These are phyloP conservation scores for Phytomonas francai DNA, from an alignment of 208 protist genomes.

Conservation along the genomic window DNA sequence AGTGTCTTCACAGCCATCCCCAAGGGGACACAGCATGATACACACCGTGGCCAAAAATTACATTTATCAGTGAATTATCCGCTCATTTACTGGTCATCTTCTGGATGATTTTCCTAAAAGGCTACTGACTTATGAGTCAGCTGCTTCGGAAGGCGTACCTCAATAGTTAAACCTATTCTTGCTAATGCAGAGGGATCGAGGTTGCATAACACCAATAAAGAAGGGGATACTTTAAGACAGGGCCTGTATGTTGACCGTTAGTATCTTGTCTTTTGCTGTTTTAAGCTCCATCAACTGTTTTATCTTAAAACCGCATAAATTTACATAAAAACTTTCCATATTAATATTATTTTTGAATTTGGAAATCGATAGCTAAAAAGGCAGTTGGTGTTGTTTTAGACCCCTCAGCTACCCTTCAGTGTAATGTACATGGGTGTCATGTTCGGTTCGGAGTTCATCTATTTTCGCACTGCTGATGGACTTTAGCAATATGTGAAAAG, in stretches of 20 bases:
- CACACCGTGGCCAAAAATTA: neutral
- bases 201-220: neutral
- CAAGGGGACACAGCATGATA: neutral
- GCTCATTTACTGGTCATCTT: neutral
- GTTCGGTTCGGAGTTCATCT: neutral
- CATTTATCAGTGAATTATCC: neutral
- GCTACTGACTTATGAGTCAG: neutral
- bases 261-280: neutral
- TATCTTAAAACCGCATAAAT: neutral
- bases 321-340: neutral
- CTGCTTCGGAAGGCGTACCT: neutral
- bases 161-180: neutral
- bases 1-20: neutral
- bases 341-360: neutral
- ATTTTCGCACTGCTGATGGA: neutral
- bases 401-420: neutral
- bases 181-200: neutral
- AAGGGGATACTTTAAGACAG: neutral
- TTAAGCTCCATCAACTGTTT: neutral
- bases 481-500: constrained; percentile 13
- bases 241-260: neutral
- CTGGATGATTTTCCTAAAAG: neutral
- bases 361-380: neutral
- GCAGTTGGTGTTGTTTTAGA: neutral
- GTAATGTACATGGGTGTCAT: neutral